Evolutionary conservation across 148 eudicot genomes (phyloP), one percentile per base, ranked within the genome.

Genomic region (Nyssa sinensis): DNA sequence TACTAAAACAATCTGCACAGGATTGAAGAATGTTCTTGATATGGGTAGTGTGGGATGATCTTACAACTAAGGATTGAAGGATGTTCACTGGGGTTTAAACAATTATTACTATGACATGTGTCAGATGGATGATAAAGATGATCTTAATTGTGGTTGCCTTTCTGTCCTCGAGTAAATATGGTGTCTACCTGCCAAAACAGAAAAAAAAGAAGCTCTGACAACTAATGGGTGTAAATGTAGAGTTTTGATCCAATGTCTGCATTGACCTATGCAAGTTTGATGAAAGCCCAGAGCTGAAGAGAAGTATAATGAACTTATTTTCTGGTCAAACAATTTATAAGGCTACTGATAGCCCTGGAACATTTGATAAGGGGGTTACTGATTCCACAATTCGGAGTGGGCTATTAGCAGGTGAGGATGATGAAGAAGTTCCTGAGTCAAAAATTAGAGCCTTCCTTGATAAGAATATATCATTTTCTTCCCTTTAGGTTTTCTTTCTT

Each of bases 361-460:
- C 82, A 83, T 74, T 74, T 67, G 66, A 84, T 47, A 78, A 82
- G n/a, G 84, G 23, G 23, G 83, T 76, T 35, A 62, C 68, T 30
- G 84, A 84, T 47, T 91, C 85, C 71, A 66, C 91, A 23, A 83
- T 88, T 69, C 85, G 85, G 25, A 66, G 84, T 69, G 89, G 83
- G 69, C 81, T 83, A n/a, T 62, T 69, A 39, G 66, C 67, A 30
- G 85, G 77, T 17, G 97, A 92, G 61, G 97, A 92, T 58, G 97
- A 92, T 21, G 94, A 90, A 62, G 97, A 92, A 80, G 90, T 92
- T 72, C 90, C 97, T 0, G 97, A 92, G 78, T 74, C 85, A 39
- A 92, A 92, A 82, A 92, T 92, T 69, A 79, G 81, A 74, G 97
- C 92, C 25, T 92, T 92, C 69, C 81, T 92, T 81, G 91, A 90